phyloP scores from a whole-genome alignment of 495 filamentous ascomycete species.

The Aspergillus ostianus region DNA sequence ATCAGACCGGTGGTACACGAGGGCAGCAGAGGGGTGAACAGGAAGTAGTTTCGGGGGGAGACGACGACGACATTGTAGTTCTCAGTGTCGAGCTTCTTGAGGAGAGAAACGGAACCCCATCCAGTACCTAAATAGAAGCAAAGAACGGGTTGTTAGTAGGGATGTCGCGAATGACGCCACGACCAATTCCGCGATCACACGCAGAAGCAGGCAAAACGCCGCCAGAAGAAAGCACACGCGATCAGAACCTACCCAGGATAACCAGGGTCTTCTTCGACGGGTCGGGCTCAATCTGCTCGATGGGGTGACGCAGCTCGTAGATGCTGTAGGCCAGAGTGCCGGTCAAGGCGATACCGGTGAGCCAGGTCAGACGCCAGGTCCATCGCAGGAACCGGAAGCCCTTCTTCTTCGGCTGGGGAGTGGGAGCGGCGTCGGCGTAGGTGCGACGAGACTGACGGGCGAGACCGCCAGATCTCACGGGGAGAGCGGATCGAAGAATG shows the following conservation, averaged over 20 bases:
- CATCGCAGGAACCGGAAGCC: constrained; percentile 55
- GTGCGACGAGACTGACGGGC: constrained; percentile 35
- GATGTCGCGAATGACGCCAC: neutral
- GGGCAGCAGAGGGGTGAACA: constrained; percentile 95
- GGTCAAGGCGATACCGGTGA: constrained; percentile 64
- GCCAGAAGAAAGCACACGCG: neutral
- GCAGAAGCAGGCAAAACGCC: too few relatives aligned
- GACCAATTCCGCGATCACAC: neutral
- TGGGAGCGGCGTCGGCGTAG: constrained; percentile 41
- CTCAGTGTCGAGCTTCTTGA: constrained; percentile 97
- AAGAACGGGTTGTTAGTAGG: neutral
- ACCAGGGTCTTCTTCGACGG: constrained; percentile 95
- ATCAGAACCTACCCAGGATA: constrained; percentile 70
- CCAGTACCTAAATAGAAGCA: constrained; percentile 65
- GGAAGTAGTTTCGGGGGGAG: constrained; percentile 98
- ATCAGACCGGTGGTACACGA: constrained; percentile 96
- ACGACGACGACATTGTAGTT: constrained; percentile 98
- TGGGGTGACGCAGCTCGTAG: constrained; percentile 76
- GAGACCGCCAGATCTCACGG: constrained; percentile 23
- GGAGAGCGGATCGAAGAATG: constrained; percentile 24
- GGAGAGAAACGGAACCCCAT: constrained; percentile 93
- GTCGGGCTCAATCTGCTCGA: constrained; percentile 76
- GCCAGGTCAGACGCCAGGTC: constrained; percentile 75
- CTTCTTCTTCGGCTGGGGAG: constrained; percentile 44
- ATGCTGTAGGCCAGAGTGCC: constrained; percentile 76